These are phyloP conservation scores for Sorghum bicolor DNA, from an alignment of 176 grass and related monocot species.

Conservation along the genomic window DNA sequence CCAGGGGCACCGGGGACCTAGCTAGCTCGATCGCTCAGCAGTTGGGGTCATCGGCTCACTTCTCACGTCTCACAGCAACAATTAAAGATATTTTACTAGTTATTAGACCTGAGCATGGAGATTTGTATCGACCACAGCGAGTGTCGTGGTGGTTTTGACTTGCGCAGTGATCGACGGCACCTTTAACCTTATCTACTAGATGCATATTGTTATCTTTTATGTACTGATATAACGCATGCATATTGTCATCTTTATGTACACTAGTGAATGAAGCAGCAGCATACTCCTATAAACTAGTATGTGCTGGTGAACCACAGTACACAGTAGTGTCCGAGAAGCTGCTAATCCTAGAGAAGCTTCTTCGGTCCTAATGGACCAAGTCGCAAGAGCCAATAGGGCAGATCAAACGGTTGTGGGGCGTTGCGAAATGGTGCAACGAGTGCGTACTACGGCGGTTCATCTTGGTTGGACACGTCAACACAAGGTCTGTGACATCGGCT, in stretches of 20 bases:
- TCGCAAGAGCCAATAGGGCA: not conserved
- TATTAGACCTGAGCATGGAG: not conserved
- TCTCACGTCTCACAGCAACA: not conserved
- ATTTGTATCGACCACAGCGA: not conserved
- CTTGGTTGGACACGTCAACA: not conserved
- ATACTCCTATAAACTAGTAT: too few species aligned
- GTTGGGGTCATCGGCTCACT: not conserved
- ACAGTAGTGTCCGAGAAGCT: not conserved
- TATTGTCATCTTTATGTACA: not conserved
- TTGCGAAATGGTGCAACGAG: conserved; percentile 6
- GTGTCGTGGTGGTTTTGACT: conserved; percentile 37
- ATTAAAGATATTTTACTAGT: not conserved
- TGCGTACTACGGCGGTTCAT: too few species aligned
- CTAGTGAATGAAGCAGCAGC: not conserved
- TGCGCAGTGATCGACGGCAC: not conserved
- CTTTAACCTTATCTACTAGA: not conserved
- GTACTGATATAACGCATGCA: not conserved
- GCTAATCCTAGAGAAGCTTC: not conserved
- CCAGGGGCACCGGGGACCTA: not conserved
- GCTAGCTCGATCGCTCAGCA: not conserved
- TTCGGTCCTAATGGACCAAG: not conserved
- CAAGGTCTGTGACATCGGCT: not conserved
- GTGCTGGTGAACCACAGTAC: not conserved
- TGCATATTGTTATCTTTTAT: not conserved
- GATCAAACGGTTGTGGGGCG: conserved; percentile 35